Base-by-base conservation (phyloP, 2,329 filamentous ascomycete genomes). In the Fusarium gaditjirri region DNA sequence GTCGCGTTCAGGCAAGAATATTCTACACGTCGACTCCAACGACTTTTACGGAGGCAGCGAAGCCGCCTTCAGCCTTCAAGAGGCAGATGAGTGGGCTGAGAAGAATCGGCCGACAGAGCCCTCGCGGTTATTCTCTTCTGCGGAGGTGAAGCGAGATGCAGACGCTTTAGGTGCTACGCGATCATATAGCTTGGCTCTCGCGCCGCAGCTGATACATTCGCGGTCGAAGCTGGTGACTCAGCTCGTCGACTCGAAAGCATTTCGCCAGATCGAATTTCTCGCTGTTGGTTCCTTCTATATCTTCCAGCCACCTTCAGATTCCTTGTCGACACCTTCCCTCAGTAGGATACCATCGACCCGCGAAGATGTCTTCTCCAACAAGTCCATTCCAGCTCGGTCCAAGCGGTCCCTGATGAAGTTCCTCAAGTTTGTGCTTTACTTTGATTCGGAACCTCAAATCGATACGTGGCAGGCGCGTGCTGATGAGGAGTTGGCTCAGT, bases 281-380 rank as follows among this genome's bases (percentile, higher is more conserved):
- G 94, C 95, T 33, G 93, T 98, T 31, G 95, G 95, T 31, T 95
- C 93, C 62, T 98, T 95, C 89, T 98, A 93, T 88, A 90, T 98
- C 61, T 91, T 91, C 78, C 84, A 87, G 65, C 77, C 82, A 2
- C 33, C 78, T 9, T 78, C 78, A 31, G 76, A 75, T 25, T 70
- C 75, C 19, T 72, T 76, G 21, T 53, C 78, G 41, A 77, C 75
- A 43, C 76, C 82, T 17, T 76, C 75, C 13, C 83, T 97, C 39
- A 84, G 87, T 56, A 92, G 92, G 63, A 93, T 98, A 55, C 95
- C 96, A 2, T 95, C 93, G 71, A 95, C 93, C 33, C 90, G 95
- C 73, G 95, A 99, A 83, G 95, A 98, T 82, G 90, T 98, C 47
- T 98, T 98, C 80, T 89, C 91, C 52, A 92, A 94, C 79, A 89